Percentiles rank a stretch among this genome's conserved stretches.
These are phyloP conservation scores for Beauveria caledonica DNA, from an alignment of 2,329 filamentous ascomycete species.

Conservation along the genomic window DNA sequence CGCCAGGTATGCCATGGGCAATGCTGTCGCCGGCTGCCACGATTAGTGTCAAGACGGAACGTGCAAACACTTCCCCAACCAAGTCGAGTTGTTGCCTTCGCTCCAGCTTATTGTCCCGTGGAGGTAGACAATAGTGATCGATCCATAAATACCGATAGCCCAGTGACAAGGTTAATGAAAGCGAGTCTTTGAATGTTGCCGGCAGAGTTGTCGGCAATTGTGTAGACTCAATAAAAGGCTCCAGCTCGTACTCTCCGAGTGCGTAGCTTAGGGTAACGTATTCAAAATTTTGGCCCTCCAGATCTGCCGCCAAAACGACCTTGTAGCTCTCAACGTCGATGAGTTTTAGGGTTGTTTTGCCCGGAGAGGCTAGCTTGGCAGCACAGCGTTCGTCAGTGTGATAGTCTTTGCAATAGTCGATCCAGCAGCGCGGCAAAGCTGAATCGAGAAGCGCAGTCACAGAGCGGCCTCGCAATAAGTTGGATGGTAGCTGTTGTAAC, in stretches of 20 bases:
- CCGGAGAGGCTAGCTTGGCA: conserved; percentile 2
- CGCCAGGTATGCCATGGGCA: conserved; percentile 25
- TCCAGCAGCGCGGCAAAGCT: conserved; percentile 25
- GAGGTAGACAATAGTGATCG: conserved; percentile 27
- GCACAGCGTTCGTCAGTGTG: conserved; percentile 21
- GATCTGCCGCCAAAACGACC: conserved; percentile 23
- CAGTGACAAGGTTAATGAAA: conserved; percentile 23
- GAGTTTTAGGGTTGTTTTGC: conserved; percentile 21
- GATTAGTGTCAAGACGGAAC: conserved; percentile 27
- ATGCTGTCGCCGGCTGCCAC: conserved; percentile 25
- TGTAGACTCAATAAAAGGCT: background rate
- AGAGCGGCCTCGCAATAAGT: conserved; percentile 22
- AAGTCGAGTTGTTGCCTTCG: conserved; percentile 22
- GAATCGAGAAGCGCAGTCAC: conserved; percentile 24
- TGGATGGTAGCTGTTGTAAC: background rate
- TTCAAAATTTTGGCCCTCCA: conserved; percentile 17
- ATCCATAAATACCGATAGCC: conserved; percentile 31
- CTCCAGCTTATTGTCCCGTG: conserved; percentile 18
- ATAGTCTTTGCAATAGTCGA: conserved; percentile 26
- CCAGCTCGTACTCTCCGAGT: conserved; percentile 3
- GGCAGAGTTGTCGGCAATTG: conserved; percentile 22
- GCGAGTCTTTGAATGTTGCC: conserved; percentile 25
- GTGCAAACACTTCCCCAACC: conserved; percentile 27
- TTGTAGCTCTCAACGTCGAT: conserved; percentile 24
- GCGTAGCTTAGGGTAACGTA: conserved; percentile 32